Evolutionary conservation across 129 eudicot species (phyloP).

Genomic region (Saussurea involucrata): DNA sequence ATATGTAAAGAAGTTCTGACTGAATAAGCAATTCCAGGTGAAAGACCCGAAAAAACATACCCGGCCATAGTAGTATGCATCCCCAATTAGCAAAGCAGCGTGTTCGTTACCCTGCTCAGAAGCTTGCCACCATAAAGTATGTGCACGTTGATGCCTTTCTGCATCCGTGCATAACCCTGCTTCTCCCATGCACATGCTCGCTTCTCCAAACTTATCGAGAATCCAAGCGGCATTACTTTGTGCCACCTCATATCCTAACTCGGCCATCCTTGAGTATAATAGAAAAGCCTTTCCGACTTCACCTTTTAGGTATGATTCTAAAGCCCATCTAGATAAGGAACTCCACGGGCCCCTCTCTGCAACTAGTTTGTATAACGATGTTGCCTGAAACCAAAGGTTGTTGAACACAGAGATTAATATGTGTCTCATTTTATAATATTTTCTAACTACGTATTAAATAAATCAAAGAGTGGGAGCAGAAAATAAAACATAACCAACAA

Average conservation of each 20-base stretch:
- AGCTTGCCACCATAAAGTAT: conserved; percentile 97
- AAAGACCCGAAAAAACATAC: conserved; percentile 55
- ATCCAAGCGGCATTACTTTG: conserved; percentile 99
- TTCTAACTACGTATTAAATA: background rate
- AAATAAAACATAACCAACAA: background rate
- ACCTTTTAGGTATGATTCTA: conserved; percentile 90
- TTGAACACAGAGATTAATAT: background rate
- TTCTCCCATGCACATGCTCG: conserved; percentile 91
- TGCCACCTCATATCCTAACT: conserved; percentile 95
- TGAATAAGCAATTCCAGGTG: background rate
- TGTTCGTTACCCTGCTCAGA: conserved; percentile 99
- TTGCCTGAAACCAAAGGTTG: conserved; percentile 53
- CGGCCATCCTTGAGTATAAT: conserved; percentile 94
- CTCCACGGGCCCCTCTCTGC: conserved; percentile 99
- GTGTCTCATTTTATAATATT: background rate
- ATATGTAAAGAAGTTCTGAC: background rate
- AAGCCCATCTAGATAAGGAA: conserved; percentile 96
- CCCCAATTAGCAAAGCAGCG: conserved; percentile 93
- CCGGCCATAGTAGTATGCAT: conserved; percentile 93
- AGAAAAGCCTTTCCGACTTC: conserved; percentile 86
- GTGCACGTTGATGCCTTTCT: conserved; percentile 87
- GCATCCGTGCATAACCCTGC: conserved; percentile 76
- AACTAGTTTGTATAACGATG: conserved; percentile 80
- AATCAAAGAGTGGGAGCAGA: background rate
- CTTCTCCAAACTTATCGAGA: conserved; percentile 84